Conservation (phyloP, 1,284 basidiomycete species). For the Phellinidium pouzarii region DNA sequence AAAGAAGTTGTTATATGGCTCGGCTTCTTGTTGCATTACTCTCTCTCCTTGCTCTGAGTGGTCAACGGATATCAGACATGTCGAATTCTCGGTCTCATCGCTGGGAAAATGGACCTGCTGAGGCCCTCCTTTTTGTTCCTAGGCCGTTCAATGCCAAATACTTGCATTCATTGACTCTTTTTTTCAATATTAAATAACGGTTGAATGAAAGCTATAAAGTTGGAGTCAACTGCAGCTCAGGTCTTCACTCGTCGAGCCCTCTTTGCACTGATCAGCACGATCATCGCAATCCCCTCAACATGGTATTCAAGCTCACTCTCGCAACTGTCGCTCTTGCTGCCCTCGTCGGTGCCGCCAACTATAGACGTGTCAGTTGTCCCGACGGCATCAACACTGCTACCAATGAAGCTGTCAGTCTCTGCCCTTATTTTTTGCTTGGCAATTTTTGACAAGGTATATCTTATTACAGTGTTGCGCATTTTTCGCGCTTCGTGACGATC, state of each 20-base stretch:
- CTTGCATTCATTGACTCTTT: no score
- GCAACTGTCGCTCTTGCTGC: constrained; percentile 9
- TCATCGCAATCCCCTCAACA: not conserved
- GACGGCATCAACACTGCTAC: constrained; percentile 18
- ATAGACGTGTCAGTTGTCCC: constrained; percentile 20
- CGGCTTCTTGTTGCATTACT: not conserved
- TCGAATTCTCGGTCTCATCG: not conserved
- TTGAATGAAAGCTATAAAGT: not conserved
- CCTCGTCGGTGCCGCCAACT: constrained; percentile 8
- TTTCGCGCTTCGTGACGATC: constrained; percentile 22
- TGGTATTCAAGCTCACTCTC: constrained; percentile 15
- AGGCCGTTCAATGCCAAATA: not conserved
- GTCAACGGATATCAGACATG: not conserved
- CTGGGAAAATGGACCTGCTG: not conserved
- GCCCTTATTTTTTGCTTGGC: not conserved
- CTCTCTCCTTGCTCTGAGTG: not conserved
- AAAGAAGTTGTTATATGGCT: not conserved
- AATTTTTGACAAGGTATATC: no score
- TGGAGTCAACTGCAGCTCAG: not conserved
- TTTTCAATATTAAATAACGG: not conserved
- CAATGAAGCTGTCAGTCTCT: constrained; percentile 12
- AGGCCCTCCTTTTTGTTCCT: not conserved
- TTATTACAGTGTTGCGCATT: constrained; percentile 20
- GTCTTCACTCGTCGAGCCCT: not conserved
- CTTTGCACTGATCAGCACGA: not conserved